Evolutionary conservation across 2,329 filamentous ascomycete species (phyloP), one percentile per base, ranked within the genome.

Genomic region (Tolypocladium tropicale): DNA sequence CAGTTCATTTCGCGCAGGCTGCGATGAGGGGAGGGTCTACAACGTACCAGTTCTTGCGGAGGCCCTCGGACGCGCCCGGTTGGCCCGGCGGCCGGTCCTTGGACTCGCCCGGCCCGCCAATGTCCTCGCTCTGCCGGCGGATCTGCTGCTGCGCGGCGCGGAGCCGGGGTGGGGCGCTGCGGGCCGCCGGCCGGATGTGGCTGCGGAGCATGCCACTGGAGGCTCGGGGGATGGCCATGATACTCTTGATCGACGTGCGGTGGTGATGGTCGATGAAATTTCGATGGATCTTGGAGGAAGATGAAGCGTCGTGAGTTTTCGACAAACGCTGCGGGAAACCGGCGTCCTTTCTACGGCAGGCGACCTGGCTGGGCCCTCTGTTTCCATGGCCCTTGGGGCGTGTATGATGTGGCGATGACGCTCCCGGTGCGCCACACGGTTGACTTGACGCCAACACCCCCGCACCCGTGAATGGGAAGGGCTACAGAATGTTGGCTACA

Each of bases 91-190:
- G 66, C 1, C 60, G 58, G 3, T 64, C 61, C 55, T 66, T 56
- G n/a, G 72, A 70, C 36, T 68, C 70, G n/a, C 64, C 66, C 1
- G 69, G 69, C 2, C 70, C 69, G 21, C 70, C 69, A 16, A 71
- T 60, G 51, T 66, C 58, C 18, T 66, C 64, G 25, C 62, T 60
- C 28, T 55, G 37, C 46, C 34, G 46, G n/a, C 61, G 60, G 50
- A 55, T 25, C 48, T 66, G 63, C 53, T 10, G 43, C 53, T 37
- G 14, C 52, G 52, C 21, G 21, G 53, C 33, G 43, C 33, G 55
- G 46, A 16, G n/a, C 50, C 32, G 36, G 54, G 18, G 52, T 37
- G 53, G 53, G 46, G 57, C 52, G 23, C 37, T 37, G 59, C 52
- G 55, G 41, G 58, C 48, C 16, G 48, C 48, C n/a, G 52, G 57